phyloP scores from a whole-genome alignment of 1,139 yeast genomes.

The Pichia sp. region DNA sequence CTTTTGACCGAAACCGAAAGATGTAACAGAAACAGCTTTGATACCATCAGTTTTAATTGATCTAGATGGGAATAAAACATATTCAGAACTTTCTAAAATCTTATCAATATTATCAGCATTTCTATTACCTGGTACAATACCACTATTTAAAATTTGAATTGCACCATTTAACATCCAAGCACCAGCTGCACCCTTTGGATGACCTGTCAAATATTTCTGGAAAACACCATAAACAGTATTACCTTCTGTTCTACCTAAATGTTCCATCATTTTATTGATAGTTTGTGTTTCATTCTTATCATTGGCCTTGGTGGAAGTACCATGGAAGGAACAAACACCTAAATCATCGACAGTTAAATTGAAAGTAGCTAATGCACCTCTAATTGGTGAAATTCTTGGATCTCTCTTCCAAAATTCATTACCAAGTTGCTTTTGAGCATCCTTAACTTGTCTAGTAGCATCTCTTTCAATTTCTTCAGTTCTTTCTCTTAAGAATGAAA shows the following conservation, averaged over 20 bases:
- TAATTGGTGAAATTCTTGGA: constrained; percentile 91
- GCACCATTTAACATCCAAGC: constrained; percentile 99
- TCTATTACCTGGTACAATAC: constrained; percentile 97
- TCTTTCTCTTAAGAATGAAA: constrained; percentile 65
- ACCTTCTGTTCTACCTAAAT: constrained; percentile 95
- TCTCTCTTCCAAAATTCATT: constrained; percentile 87
- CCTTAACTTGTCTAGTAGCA: constrained; percentile 75
- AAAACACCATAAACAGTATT: constrained; percentile 96
- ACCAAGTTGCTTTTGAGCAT: constrained; percentile 93
- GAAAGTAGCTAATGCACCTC: constrained; percentile 94
- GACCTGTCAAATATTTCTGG: constrained; percentile 99
- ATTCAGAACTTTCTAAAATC: constrained; percentile 71
- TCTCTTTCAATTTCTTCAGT: constrained; percentile 82
- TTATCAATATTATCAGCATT: constrained; percentile 95
- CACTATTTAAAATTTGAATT: constrained; percentile 83
- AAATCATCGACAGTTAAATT: constrained; percentile 90
- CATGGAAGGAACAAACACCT: constrained; percentile 98
- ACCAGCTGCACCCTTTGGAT: constrained; percentile 99
- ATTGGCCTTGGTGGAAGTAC: constrained; percentile 96
- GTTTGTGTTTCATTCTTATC: constrained; percentile 97
- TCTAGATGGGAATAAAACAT: constrained; percentile 90
- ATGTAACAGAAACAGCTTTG: constrained; percentile 93
- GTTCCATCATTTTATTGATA: constrained; percentile 84
- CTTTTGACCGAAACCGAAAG: constrained; percentile 99
- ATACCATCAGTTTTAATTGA: constrained; percentile 92